These are phyloP conservation scores for Oryza meridionalis DNA, from an alignment of 176 grass and related monocot species.

Conservation along the genomic window DNA sequence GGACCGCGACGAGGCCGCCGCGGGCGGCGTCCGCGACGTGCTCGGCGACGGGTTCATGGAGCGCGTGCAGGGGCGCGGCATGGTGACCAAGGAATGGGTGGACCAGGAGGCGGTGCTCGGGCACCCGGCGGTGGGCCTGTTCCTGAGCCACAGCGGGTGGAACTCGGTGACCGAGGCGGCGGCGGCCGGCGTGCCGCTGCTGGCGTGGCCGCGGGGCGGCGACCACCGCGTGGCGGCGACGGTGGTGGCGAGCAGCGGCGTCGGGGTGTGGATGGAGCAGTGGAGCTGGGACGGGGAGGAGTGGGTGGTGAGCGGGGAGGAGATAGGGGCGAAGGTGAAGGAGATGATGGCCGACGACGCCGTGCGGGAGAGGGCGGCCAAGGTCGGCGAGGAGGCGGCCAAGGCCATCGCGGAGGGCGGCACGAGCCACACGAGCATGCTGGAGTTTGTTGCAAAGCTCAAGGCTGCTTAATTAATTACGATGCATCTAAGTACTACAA, in stretches of 20 bases:
- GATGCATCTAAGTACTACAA: too few species aligned
- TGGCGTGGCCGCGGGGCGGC: slow-evolving; percentile 56
- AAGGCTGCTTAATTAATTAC: background rate
- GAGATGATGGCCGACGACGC: slow-evolving; percentile 51
- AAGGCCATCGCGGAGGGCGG: slow-evolving; percentile 44
- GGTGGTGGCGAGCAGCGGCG: slow-evolving; percentile 27
- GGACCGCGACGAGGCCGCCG: slow-evolving; percentile 47
- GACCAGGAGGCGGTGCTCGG: slow-evolving; percentile 63
- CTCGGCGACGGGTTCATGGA: slow-evolving; percentile 44
- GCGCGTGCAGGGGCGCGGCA: slow-evolving; percentile 49
- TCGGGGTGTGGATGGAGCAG: slow-evolving; percentile 58
- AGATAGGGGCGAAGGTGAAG: slow-evolving; percentile 52
- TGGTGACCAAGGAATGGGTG: slow-evolving; percentile 67
- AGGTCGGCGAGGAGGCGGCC: slow-evolving; percentile 13
- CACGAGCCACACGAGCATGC: slow-evolving; percentile 29
- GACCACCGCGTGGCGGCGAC: slow-evolving; percentile 64
- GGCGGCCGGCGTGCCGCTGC: slow-evolving; percentile 47
- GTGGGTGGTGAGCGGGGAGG: slow-evolving; percentile 34
- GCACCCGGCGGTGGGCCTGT: slow-evolving; percentile 58
- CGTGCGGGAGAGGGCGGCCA: slow-evolving; percentile 2
- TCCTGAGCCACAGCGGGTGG: slow-evolving; percentile 64
- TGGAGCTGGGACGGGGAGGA: slow-evolving; percentile 67
- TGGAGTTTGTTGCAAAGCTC: slow-evolving; percentile 37
- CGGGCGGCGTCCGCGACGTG: slow-evolving; percentile 30
- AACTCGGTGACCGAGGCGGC: slow-evolving; percentile 56